These are phyloP conservation scores for Penicillium nordicum DNA, from an alignment of 2,329 filamentous ascomycete species.

Conservation along the genomic window DNA sequence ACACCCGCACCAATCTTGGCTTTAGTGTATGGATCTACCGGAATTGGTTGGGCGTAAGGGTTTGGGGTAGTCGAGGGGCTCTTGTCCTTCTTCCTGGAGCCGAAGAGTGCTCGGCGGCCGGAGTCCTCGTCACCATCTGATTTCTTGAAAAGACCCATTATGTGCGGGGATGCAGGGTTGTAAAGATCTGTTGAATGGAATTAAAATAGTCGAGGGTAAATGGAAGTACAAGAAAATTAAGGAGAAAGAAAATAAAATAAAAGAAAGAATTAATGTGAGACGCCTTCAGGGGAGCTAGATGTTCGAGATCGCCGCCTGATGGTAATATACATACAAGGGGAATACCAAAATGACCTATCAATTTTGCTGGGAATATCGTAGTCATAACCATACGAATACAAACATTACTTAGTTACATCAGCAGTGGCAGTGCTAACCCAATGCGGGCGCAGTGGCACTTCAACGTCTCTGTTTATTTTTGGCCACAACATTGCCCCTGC, in stretches of 20 bases:
- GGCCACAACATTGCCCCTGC: slow-evolving; percentile 13
- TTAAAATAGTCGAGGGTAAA: neutral
- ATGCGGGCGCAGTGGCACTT: slow-evolving; percentile 15
- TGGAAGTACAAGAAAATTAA: neutral
- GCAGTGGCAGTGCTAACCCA: slow-evolving; percentile 19
- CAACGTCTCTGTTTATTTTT: slow-evolving; percentile 23
- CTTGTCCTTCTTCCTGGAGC: slow-evolving; percentile 54
- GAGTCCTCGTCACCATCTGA: slow-evolving; percentile 51
- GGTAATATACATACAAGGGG: neutral
- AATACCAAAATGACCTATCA: neutral
- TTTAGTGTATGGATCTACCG: slow-evolving; percentile 54
- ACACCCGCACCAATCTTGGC: slow-evolving; percentile 46
- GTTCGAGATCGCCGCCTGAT: slow-evolving; percentile 10
- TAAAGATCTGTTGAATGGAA: neutral
- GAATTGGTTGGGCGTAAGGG: slow-evolving; percentile 55
- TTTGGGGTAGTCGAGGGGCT: slow-evolving; percentile 51
- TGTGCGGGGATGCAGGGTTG: neutral
- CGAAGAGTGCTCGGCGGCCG: slow-evolving; percentile 58
- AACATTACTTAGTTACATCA: slow-evolving; percentile 14
- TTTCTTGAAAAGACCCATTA: slow-evolving; percentile 51
- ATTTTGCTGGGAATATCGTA: neutral
- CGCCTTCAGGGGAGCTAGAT: slow-evolving; percentile 12
- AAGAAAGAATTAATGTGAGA: slow-evolving; percentile 9
- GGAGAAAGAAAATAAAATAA: slow-evolving; percentile 9
- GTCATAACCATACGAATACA: slow-evolving; percentile 2